Evolutionary conservation across 495 filamentous ascomycete species (phyloP), one percentile per base, ranked within the genome.

Genomic region (Penicillium steckii): DNA sequence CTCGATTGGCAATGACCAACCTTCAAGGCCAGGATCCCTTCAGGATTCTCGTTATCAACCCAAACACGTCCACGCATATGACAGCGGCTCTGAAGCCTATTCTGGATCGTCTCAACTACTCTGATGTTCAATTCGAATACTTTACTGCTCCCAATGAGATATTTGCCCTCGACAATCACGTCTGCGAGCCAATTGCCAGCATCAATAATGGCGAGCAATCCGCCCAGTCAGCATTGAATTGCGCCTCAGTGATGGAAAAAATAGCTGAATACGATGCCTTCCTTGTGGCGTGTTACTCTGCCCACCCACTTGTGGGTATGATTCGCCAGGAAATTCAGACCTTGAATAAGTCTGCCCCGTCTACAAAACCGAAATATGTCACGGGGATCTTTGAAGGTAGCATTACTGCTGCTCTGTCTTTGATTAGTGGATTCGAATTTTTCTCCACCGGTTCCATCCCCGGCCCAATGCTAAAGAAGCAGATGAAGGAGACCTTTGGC

Each of bases 321-420:
- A 69, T 97, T 2, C 73, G 72, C 13, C 59, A 77, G 13, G 55
- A 68, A 52, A 73, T 73, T 27, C 41, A 25, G 35, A 57, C 59
- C 12, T 38, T 57, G 0, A 66, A 73, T 33, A 50, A 61, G 19
- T 29, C 41, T 49, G 59, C 15, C 44, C 24, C 53, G 1, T 5
- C 50, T n/a, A 27, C 52, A 8, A 54, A 50, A 46, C 66, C 64
- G 27, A 82, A 79, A 52, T 79, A 80, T 12, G 87, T 93, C 3
- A 85, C 86, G 0, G 94, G 93, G 4, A 97, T 97, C 45, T 91
- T 97, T 59, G 92, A 96, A 68, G 86, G 89, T 2, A 86, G 84
- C 53, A 66, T 95, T 4, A 69, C 79, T 2, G 73, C 84, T 0
- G 80, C 84, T 2, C 67, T 86, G 17, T 71, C 64, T 2, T 55